Percentiles rank a stretch among this genome's conserved stretches.
Evolutionary conservation across 163 green algal species (phyloP).

Genomic region (Scenedesmus sp.): DNA sequence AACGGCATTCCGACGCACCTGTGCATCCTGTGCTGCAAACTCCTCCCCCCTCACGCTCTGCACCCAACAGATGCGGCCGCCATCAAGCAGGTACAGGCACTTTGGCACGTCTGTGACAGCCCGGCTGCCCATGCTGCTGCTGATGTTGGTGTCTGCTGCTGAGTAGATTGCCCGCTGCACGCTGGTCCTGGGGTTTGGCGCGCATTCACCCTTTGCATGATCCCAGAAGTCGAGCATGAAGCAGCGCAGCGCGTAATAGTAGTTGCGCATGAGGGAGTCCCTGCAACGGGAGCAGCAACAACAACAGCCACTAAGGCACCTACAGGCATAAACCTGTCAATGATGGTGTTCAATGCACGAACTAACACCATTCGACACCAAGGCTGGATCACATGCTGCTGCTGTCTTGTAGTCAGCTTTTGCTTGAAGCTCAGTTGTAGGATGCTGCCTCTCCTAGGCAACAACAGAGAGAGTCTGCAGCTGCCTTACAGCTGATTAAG

Average conservation of each 20-base stretch:
- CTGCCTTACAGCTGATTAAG: too few species aligned
- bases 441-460: too few species aligned
- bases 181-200: neutral
- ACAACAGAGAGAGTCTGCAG: too few species aligned
- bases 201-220: constrained; percentile 5
- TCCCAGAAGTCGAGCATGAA: constrained; percentile 45
- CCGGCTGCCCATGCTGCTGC: neutral
- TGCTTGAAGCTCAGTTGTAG: too few species aligned
- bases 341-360: too few species aligned
- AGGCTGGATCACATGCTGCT: too few species aligned
- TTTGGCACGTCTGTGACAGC: neutral
- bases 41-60: neutral
- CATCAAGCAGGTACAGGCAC: constrained; percentile 2
- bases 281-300: constrained; percentile 29
- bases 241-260: constrained; percentile 11
- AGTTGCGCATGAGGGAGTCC: constrained; percentile 29
- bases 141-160: neutral
- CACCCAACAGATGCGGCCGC: neutral
- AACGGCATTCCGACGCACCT: too few species aligned
- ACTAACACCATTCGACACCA: too few species aligned
- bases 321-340: too few species aligned
- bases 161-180: neutral
- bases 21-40: neutral
- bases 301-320: neutral
- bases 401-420: too few species aligned